These are phyloP conservation scores for Linum tenue DNA, from an alignment of 345 rosid species.

Conservation along the genomic window DNA sequence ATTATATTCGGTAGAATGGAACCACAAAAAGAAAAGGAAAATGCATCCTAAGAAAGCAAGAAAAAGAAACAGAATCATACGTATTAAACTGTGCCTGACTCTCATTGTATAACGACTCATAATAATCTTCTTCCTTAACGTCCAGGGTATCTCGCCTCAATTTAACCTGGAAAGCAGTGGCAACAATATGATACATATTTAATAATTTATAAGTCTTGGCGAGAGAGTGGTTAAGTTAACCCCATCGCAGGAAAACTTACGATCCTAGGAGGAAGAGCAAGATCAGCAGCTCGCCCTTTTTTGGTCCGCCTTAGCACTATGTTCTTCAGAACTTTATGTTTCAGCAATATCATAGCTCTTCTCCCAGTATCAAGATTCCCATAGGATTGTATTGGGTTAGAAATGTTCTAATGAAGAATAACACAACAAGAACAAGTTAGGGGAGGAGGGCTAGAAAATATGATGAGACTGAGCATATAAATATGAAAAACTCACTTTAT, in stretches of 20 bases:
- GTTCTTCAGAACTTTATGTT: conserved; percentile 63
- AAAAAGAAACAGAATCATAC: conserved; percentile 30
- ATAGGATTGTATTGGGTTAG: conserved; percentile 54
- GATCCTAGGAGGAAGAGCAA: conserved; percentile 91
- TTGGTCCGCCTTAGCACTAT: conserved; percentile 83
- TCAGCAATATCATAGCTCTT: conserved; percentile 87
- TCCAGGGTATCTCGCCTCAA: conserved; percentile 82
- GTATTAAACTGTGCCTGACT: conserved; percentile 89
- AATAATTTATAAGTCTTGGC: conserved; percentile 5
- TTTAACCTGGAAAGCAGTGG: conserved; percentile 37
- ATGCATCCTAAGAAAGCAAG: conserved; percentile 2
- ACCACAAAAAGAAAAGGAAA: background rate
- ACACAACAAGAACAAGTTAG: conserved; percentile 10
- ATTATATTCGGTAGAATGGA: too few species aligned
- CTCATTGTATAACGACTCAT: conserved; percentile 70
- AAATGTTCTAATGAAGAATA: conserved; percentile 41
- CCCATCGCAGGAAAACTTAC: conserved; percentile 32
- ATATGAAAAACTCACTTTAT: conserved; percentile 47
- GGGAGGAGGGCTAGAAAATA: background rate
- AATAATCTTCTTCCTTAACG: conserved; percentile 75
- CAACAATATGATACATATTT: background rate
- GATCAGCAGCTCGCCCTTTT: conserved; percentile 94
- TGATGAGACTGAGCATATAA: background rate
- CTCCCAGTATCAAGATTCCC: conserved; percentile 38
- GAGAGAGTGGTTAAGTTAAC: conserved; percentile 8